These are phyloP conservation scores for Crithidia fasciculata DNA, from an alignment of 208 protist species.

Conservation along the genomic window DNA sequence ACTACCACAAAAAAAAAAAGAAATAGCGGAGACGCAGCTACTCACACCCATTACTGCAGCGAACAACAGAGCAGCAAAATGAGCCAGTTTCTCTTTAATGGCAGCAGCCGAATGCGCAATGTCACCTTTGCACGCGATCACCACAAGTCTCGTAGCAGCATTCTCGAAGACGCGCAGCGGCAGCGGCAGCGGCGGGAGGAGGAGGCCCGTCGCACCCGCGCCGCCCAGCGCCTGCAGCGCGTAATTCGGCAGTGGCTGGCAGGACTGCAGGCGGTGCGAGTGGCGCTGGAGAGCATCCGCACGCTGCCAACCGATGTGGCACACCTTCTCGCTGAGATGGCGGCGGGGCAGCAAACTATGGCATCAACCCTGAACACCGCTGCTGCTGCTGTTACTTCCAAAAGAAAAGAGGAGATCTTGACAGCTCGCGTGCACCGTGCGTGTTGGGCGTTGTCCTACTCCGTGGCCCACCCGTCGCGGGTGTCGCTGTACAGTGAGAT, in stretches of 20 bases:
- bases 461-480: conserved; percentile 21
- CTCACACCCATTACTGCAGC: background rate
- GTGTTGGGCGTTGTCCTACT: conserved; percentile 44
- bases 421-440: conserved; percentile 28
- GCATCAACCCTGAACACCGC: background rate
- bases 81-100: conserved; percentile 67
- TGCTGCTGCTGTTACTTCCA: background rate
- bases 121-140: conserved; percentile 75
- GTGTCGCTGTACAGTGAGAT: conserved; percentile 24
- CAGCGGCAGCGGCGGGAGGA: conserved; percentile 58
- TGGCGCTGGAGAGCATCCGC: conserved; percentile 27
- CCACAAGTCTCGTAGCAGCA: conserved; percentile 43
- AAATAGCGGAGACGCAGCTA: background rate
- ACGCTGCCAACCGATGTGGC: conserved; percentile 10
- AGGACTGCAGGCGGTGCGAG: conserved; percentile 20
- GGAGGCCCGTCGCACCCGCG: conserved; percentile 38
- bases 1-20: conserved; percentile 1
- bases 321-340: background rate
- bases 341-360: too few relatives aligned
- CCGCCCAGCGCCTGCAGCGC: conserved; percentile 54
- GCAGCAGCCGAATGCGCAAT: conserved; percentile 59
- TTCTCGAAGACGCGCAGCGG: conserved; percentile 58
- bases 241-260: conserved; percentile 49
- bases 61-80: conserved; percentile 4
- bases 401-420: background rate